phyloP scores from a whole-genome alignment of 2,329 filamentous ascomycete species.

The Fusarium verrucosum region DNA sequence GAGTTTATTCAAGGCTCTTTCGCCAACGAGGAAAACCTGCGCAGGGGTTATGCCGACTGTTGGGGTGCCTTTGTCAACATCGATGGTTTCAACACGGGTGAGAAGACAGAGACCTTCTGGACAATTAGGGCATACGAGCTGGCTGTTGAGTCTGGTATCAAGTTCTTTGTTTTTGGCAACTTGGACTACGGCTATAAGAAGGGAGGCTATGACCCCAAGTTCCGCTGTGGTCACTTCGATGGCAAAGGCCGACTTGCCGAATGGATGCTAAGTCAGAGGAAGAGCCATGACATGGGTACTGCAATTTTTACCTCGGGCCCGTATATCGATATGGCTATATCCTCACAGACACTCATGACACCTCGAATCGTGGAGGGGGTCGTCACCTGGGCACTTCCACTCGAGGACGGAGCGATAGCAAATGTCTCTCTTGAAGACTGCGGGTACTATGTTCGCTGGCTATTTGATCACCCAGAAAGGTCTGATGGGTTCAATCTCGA shows the following conservation, averaged over 20 bases:
- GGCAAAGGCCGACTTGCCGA: conserved; percentile 56
- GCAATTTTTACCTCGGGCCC: conserved; percentile 15
- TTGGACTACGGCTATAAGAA: conserved; percentile 61
- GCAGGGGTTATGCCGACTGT: background rate
- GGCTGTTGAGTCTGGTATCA: conserved; percentile 32
- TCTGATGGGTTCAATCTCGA: conserved; percentile 15
- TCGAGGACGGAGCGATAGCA: background rate
- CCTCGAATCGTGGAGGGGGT: conserved; percentile 7
- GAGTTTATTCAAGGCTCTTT: conserved; percentile 10
- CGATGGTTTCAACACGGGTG: conserved; percentile 15
- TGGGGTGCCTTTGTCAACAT: conserved; percentile 24
- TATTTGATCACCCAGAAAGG: conserved; percentile 3
- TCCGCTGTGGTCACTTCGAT: conserved; percentile 60
- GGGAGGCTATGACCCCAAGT: conserved; percentile 56
- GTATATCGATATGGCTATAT: conserved; percentile 17
- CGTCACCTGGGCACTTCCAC: conserved; percentile 20
- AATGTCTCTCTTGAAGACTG: conserved; percentile 28
- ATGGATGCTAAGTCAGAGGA: conserved; percentile 54
- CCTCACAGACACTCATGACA: background rate
- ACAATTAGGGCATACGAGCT: conserved; percentile 6
- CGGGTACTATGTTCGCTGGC: conserved; percentile 20
- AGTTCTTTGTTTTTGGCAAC: conserved; percentile 59
- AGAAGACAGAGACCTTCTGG: conserved; percentile 29
- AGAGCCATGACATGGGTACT: background rate
- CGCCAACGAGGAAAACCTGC: conserved; percentile 3